Evolutionary conservation across 345 rosid species (phyloP).

Genomic region (Brassica nigra): DNA sequence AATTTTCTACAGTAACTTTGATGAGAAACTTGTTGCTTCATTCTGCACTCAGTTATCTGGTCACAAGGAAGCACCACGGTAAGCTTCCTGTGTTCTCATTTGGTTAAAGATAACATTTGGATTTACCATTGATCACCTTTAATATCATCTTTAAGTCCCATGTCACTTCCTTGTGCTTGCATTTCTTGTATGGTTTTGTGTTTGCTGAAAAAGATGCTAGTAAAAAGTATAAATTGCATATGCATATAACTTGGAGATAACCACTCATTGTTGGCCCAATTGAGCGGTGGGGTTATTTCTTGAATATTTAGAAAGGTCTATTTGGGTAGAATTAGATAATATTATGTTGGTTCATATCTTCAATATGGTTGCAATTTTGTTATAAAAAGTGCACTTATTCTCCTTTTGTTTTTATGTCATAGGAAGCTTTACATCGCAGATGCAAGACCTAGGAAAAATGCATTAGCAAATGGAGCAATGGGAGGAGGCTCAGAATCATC

Average conservation of each 20-base stretch:
- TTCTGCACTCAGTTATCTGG: conserved; percentile 71
- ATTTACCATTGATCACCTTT: neutral
- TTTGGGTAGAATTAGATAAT: neutral
- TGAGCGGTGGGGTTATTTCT: conserved; percentile 6
- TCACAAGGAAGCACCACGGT: conserved; percentile 58
- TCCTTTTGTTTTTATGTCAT: conserved; percentile 33
- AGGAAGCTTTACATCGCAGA: conserved; percentile 97
- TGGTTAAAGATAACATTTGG: conserved; percentile 9
- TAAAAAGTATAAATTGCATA: conserved; percentile 8
- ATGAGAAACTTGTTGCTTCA: conserved; percentile 96
- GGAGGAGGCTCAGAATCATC: conserved; percentile 99
- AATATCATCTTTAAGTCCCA: conserved; percentile 18
- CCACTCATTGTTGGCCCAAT: conserved; percentile 19
- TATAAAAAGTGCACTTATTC: conserved; percentile 3
- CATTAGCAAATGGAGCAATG: conserved; percentile 98
- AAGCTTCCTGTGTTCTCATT: conserved; percentile 18
- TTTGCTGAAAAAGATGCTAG: conserved; percentile 4
- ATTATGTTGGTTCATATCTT: neutral
- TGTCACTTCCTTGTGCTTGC: conserved; percentile 15
- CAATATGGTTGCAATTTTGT: conserved; percentile 18
- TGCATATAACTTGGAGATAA: conserved; percentile 18
- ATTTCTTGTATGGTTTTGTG: conserved; percentile 27
- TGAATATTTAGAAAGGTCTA: conserved; percentile 6
- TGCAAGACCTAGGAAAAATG: conserved; percentile 98
- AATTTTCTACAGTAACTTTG: conserved; percentile 63